A percentile compares a stretch with the other conserved stretches of the same genome.
Conservation (phyloP, 805 yeast genomes). For the Candida pseudoglaebosa region DNA sequence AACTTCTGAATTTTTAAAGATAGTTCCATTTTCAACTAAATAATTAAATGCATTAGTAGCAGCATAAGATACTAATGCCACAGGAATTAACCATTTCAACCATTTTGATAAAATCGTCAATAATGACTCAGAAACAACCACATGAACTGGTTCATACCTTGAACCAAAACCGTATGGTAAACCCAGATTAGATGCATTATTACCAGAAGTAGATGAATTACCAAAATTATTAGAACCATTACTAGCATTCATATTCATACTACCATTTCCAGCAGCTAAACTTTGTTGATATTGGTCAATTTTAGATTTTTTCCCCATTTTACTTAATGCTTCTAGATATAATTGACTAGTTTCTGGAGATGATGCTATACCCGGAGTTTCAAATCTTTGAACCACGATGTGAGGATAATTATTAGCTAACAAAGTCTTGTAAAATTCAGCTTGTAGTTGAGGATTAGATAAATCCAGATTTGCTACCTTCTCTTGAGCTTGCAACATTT, state of each 20-base stretch:
- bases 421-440: constrained; percentile 73
- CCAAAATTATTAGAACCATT: background rate
- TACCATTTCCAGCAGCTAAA: constrained; percentile 2
- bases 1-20: constrained; percentile 68
- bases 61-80: constrained; percentile 77
- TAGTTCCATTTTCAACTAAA: constrained; percentile 77
- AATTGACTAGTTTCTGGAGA: constrained; percentile 74
- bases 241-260: background rate
- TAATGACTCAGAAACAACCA: constrained; percentile 83
- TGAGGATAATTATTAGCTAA: constrained; percentile 88
- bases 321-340: constrained; percentile 77
- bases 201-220: constrained; percentile 4
- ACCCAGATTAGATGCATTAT: background rate
- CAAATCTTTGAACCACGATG: constrained; percentile 89
- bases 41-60: constrained; percentile 75
- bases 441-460: constrained; percentile 68
- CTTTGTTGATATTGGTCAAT: constrained; percentile 63
- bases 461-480: constrained; percentile 80
- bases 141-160: constrained; percentile 83
- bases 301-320: constrained; percentile 71
- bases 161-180: constrained; percentile 50
- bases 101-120: constrained; percentile 76
- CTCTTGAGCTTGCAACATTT: constrained; percentile 50
- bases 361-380: constrained; percentile 87
- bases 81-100: constrained; percentile 83